These are phyloP conservation scores for Psidium friedrichsthalianum DNA, from an alignment of 345 rosid species.

Conservation along the genomic window DNA sequence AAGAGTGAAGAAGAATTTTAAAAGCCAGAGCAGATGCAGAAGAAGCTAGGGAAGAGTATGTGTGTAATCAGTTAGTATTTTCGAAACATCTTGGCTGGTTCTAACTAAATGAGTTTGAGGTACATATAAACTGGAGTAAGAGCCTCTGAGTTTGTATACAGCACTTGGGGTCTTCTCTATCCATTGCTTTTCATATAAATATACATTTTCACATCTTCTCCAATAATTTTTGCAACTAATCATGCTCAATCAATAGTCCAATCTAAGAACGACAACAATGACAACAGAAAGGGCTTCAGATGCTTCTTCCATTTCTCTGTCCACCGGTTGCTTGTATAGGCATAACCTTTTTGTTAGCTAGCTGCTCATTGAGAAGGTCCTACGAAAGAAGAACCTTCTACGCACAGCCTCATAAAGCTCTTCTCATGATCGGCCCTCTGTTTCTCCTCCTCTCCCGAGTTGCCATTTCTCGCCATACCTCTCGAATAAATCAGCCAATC, in stretches of 20 bases:
- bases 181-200: too few relatives aligned
- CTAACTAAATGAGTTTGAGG: not conserved
- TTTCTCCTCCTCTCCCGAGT: conserved; percentile 72
- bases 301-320: not conserved
- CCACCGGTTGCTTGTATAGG: not conserved
- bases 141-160: not conserved
- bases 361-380: not conserved
- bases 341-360: not conserved
- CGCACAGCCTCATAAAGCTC: not conserved
- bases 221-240: too few relatives aligned
- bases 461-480: conserved; percentile 82
- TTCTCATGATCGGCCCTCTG: conserved; percentile 13
- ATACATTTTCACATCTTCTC: too few relatives aligned
- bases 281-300: not conserved
- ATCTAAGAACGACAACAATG: not conserved
- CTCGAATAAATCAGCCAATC: conserved; percentile 79
- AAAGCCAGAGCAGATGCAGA: too few relatives aligned
- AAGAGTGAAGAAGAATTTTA: too few relatives aligned
- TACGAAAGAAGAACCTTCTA: not conserved
- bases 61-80: not conserved
- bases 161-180: too few relatives aligned
- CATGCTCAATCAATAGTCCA: not conserved
- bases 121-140: not conserved
- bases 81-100: not conserved
- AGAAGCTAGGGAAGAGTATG: too few relatives aligned